A percentile compares a stretch with the other conserved stretches of the same genome.
These are phyloP conservation scores for Xerocomus cyaneibrunnescens DNA, from an alignment of 1,284 basidiomycete genomes.

Conservation along the genomic window DNA sequence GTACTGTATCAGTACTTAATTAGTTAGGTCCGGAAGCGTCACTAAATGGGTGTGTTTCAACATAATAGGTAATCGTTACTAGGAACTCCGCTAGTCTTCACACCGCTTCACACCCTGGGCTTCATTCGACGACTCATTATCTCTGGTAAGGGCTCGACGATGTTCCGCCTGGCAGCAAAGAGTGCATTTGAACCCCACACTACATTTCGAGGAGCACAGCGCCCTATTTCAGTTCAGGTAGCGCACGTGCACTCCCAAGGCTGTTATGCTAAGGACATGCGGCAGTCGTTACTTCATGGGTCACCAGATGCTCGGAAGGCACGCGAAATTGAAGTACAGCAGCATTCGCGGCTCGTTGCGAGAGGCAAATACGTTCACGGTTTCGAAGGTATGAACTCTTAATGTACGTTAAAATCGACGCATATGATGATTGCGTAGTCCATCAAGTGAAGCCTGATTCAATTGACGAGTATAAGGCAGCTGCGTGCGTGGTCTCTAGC, in stretches of 20 bases:
- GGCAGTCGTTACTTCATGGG: slow-evolving; percentile 63
- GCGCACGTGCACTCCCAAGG: slow-evolving; percentile 20
- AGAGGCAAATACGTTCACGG: slow-evolving; percentile 88
- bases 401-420: neutral
- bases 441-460: slow-evolving; percentile 83
- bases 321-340: slow-evolving; percentile 71
- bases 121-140: slow-evolving; percentile 11
- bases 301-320: slow-evolving; percentile 83
- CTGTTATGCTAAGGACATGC: slow-evolving; percentile 22
- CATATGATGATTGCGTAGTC: slow-evolving; percentile 42
- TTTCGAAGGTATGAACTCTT: slow-evolving; percentile 71
- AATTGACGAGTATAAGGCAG: slow-evolving; percentile 79
- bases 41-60: no score
- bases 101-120: slow-evolving; percentile 6
- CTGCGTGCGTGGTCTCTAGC: slow-evolving; percentile 61
- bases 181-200: slow-evolving; percentile 26
- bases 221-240: slow-evolving; percentile 66
- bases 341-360: slow-evolving; percentile 83
- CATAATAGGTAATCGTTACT: neutral
- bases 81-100: slow-evolving; percentile 19
- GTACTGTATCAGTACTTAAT: no score
- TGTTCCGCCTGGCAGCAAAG: slow-evolving; percentile 32
- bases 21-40: no score
- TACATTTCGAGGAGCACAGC: slow-evolving; percentile 33
- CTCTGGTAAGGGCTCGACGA: slow-evolving; percentile 10